Evolutionary conservation across 2,329 filamentous ascomycete species (phyloP).

Genomic region (Phialocephala subalpina): DNA sequence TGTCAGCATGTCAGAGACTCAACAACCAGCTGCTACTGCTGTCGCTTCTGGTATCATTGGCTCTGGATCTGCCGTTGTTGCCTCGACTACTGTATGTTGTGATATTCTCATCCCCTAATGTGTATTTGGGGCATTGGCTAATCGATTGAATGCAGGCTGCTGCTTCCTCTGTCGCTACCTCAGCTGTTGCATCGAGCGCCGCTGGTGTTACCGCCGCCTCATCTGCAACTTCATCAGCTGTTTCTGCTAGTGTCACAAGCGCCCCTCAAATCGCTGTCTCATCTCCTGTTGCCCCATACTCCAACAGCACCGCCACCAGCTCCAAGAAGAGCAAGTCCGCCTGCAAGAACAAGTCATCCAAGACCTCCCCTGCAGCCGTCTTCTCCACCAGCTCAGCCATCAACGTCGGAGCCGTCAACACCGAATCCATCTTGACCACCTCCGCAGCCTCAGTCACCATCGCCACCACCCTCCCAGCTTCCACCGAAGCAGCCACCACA

Average conservation of each 20-base stretch:
- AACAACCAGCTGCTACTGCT: slow-evolving; percentile 16
- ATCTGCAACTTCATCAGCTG: slow-evolving; percentile 20
- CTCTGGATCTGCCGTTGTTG: neutral
- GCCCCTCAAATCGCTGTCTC: neutral
- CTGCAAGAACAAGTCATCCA: slow-evolving; percentile 27
- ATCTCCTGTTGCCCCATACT: slow-evolving; percentile 20
- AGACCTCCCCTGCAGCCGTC: slow-evolving; percentile 18
- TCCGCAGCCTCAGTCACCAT: slow-evolving; percentile 23
- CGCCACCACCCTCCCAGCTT: slow-evolving; percentile 9
- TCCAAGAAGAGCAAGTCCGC: slow-evolving; percentile 30
- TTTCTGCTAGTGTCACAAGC: slow-evolving; percentile 12
- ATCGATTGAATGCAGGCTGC: neutral
- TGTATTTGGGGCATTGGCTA: no score
- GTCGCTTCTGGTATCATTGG: neutral
- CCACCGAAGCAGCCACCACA: neutral
- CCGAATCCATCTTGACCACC: slow-evolving; percentile 7
- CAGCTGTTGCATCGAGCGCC: neutral
- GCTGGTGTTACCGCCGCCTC: neutral
- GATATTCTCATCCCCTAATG: no score
- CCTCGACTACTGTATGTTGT: neutral
- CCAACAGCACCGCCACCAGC: slow-evolving; percentile 22
- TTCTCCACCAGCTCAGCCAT: slow-evolving; percentile 3
- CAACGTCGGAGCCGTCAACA: slow-evolving; percentile 14
- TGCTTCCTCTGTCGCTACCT: neutral
- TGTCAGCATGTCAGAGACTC: slow-evolving; percentile 9